Base-by-base conservation (phyloP, 2,329 filamentous ascomycete genomes). In the Trichothecium roseum region DNA sequence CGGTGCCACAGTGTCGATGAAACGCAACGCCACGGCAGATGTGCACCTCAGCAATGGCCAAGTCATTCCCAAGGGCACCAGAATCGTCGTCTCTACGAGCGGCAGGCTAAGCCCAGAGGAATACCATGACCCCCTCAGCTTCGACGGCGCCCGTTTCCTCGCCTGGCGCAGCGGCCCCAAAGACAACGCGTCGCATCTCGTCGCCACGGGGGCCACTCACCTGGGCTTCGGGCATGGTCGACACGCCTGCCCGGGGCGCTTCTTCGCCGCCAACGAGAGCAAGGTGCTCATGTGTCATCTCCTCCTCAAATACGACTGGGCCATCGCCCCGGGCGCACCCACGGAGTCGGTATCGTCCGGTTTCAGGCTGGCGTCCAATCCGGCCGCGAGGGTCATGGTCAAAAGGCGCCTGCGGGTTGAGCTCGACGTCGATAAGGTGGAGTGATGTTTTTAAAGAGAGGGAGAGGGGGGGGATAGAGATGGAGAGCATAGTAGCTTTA, bases 171-270 rank as follows among this genome's bases (percentile, higher is more conserved):
- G n/a, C n/a, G n/a, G n/a, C n/a, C n/a, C n/a, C 4, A 37, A 37
- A 16, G 42, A 49, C 30, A 45, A 45, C 34, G 34, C 41, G 4
- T 44, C 49, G 10, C 55, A 61, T 36, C 51, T 56, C 28, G 57
- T 57, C 5, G 53, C 48, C 7, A 57, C 55, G 0, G 45, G 45
- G 2, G 38, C 48, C 2, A 49, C 56, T 3, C 49, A 50, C 16
- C 37, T 59, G 7, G 46, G 40, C 1, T 66, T 64, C 36, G 63
- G 63, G 0, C 49, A 63, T 33, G 62, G 63, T 1, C 46, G 43
- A 4, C 56, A 63, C 32, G 56, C 60, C 0, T 65, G 62, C 27
- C 62, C 62, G 0, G 61, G 62, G 0, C 45, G 61, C 2, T 64
- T 63, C 45, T 63, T 63, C 42, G 61, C 59, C 1, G 51, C 47